These are phyloP conservation scores for Tirmania nivea DNA, from an alignment of 495 filamentous ascomycete species.

Conservation along the genomic window DNA sequence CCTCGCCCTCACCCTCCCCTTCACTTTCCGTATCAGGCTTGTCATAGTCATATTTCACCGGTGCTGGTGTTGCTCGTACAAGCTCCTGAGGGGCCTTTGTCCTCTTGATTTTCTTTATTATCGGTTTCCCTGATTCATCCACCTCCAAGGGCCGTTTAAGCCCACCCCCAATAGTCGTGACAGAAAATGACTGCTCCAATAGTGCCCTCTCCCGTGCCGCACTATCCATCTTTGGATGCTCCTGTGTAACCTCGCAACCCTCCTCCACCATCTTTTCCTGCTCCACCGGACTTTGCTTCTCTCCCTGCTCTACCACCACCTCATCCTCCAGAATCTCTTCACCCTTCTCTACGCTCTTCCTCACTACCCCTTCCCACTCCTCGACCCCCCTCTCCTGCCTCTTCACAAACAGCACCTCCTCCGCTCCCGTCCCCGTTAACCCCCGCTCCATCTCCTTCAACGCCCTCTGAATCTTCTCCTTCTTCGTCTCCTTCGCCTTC, in stretches of 20 bases:
- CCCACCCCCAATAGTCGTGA: conserved; percentile 41
- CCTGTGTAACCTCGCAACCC: not conserved
- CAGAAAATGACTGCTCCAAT: not conserved
- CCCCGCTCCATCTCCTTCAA: conserved; percentile 37
- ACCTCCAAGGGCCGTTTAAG: conserved; percentile 69
- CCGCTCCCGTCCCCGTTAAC: conserved; percentile 28
- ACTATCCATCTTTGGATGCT: not conserved
- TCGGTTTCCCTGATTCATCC: conserved; percentile 52
- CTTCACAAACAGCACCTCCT: conserved; percentile 27
- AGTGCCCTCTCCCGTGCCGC: not conserved
- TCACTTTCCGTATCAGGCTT: conserved; percentile 6
- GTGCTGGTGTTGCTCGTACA: conserved; percentile 7
- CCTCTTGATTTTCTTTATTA: conserved; percentile 48
- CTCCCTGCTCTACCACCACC: conserved; percentile 12
- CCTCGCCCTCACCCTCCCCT: conserved; percentile 8
- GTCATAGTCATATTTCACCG: not conserved
- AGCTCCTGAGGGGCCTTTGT: conserved; percentile 14
- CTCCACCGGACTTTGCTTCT: conserved; percentile 30
- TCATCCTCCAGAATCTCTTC: conserved; percentile 19
- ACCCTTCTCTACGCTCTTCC: conserved; percentile 19
- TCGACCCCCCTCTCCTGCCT: conserved; percentile 7
- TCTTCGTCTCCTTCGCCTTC: conserved; percentile 39
- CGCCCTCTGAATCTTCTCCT: conserved; percentile 38
- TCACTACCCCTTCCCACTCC: conserved; percentile 3
- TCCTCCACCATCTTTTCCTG: not conserved